These are phyloP conservation scores for Angophora floribunda DNA, from an alignment of 345 rosid genomes.

Conservation along the genomic window DNA sequence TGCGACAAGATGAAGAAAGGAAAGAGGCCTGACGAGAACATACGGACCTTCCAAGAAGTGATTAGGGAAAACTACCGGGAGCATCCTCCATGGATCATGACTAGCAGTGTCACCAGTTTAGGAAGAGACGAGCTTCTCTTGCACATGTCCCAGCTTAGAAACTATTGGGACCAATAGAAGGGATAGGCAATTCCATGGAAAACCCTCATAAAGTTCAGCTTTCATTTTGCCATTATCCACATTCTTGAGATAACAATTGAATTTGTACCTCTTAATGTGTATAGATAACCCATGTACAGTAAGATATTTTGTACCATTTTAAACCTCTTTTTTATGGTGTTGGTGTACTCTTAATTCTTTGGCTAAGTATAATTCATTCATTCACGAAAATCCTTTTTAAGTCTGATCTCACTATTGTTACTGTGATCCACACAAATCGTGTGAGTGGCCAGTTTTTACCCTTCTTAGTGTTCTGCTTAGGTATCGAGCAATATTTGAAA, in stretches of 20 bases:
- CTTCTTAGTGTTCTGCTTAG: neutral
- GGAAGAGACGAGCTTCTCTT: conserved; percentile 94
- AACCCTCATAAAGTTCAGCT: neutral
- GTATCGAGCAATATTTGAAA: neutral
- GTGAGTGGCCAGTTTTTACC: neutral
- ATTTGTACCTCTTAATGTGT: neutral
- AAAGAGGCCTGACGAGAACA: conserved; percentile 76
- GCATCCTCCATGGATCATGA: conserved; percentile 93
- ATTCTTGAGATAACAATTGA: neutral
- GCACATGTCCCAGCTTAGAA: conserved; percentile 74
- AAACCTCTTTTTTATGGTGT: neutral
- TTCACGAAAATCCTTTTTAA: neutral
- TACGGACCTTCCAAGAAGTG: conserved; percentile 60
- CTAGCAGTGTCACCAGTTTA: conserved; percentile 75
- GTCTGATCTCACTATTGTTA: neutral
- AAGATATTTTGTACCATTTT: neutral
- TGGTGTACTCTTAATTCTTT: neutral
- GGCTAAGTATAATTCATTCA: neutral
- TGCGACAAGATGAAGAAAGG: conserved; percentile 85
- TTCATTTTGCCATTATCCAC: neutral
- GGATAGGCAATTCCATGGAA: neutral
- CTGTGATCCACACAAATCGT: neutral
- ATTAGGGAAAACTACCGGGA: conserved; percentile 43
- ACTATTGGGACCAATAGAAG: conserved; percentile 22
- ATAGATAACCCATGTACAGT: neutral